phyloP scores from a whole-genome alignment of 2,329 filamentous ascomycete species.

The Colletotrichum limetticola region DNA sequence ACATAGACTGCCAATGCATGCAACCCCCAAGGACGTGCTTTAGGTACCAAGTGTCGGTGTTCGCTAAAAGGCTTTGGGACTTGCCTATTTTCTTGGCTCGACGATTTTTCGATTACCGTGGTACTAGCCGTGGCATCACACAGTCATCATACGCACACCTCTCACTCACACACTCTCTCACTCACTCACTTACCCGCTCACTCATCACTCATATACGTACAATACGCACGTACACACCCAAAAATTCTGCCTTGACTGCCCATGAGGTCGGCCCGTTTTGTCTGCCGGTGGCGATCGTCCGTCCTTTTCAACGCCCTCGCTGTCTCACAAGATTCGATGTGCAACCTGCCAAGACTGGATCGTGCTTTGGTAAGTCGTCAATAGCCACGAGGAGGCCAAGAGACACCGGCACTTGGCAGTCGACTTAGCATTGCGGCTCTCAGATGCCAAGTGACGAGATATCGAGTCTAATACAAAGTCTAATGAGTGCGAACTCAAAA shows the following conservation, averaged over 20 bases:
- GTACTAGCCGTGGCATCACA: neutral
- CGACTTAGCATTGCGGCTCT: constrained; percentile 28
- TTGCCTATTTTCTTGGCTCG: neutral
- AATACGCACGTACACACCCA: neutral
- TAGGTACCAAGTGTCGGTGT: neutral
- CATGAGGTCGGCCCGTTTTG: neutral
- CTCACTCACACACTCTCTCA: neutral
- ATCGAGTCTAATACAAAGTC: neutral
- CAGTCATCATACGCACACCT: too few species aligned
- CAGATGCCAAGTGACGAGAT: constrained; percentile 1
- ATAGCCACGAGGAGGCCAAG: constrained; percentile 12
- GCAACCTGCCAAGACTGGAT: constrained; percentile 18
- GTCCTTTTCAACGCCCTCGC: neutral
- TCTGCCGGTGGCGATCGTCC: neutral
- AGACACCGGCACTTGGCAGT: neutral
- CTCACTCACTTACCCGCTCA: neutral
- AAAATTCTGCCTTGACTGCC: neutral
- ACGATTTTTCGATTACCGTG: neutral
- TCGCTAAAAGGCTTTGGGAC: neutral
- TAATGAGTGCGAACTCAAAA: neutral
- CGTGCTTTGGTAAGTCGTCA: neutral
- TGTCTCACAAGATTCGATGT: neutral
- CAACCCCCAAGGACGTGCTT: neutral
- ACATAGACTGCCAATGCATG: constrained; percentile 9
- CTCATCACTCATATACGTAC: neutral